Evolutionary conservation across 2,329 filamentous ascomycete species (phyloP).

Genomic region (Fusarium bulbicola): DNA sequence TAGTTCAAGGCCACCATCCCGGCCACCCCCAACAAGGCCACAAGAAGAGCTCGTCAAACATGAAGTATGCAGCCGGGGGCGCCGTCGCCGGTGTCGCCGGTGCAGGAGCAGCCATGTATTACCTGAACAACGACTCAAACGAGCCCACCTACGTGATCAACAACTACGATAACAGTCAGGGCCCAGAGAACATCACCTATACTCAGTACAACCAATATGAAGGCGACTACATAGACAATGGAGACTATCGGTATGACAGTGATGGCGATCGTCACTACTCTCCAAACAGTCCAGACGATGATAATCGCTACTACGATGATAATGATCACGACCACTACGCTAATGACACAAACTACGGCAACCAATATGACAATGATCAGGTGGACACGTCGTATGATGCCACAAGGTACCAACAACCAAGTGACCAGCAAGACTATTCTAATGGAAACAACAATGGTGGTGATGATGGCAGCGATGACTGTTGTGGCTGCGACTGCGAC

Average conservation of each 20-base stretch:
- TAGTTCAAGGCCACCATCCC: not conserved
- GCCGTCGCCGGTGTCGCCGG: not conserved
- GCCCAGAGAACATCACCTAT: not conserved
- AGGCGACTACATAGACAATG: not conserved
- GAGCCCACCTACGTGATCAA: conserved; percentile 13
- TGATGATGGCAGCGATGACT: not conserved
- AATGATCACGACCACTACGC: not conserved
- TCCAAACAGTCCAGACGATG: not conserved
- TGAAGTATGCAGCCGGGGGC: conserved; percentile 1
- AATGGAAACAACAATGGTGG: not conserved
- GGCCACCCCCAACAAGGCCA: not conserved
- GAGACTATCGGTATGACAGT: not conserved
- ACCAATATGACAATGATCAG: not conserved
- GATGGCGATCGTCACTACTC: not conserved
- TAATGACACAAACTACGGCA: not conserved
- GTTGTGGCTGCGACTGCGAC: too few species aligned
- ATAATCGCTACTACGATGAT: not conserved
- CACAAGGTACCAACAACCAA: not conserved
- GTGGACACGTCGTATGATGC: not conserved
- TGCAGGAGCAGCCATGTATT: not conserved
- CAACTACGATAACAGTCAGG: conserved; percentile 3
- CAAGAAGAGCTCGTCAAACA: not conserved
- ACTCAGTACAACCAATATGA: not conserved
- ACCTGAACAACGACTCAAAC: conserved; percentile 1
- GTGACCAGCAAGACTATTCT: not conserved